These are phyloP conservation scores for Solanum hybrid DNA, from an alignment of 305 asterid genomes.

Conservation along the genomic window DNA sequence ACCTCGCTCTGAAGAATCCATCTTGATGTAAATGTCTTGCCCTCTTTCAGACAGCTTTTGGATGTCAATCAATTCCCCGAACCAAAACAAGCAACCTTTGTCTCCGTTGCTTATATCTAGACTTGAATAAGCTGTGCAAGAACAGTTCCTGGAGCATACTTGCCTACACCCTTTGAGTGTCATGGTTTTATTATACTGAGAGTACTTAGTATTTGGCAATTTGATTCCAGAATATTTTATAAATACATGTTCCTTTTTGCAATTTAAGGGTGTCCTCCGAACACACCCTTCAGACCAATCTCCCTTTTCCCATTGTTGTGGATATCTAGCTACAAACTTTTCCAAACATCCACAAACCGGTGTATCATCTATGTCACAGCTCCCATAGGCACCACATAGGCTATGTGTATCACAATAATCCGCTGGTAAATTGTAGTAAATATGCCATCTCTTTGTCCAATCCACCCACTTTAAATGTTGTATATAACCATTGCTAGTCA, in stretches of 20 bases:
- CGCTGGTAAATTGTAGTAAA: not conserved
- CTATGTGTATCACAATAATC: not conserved
- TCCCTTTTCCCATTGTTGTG: not conserved
- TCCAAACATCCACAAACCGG: slow-evolving; percentile 1
- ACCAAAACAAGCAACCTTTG: slow-evolving; percentile 9
- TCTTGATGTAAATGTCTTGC: slow-evolving; percentile 7
- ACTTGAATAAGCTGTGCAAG: slow-evolving; percentile 10
- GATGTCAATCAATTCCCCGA: slow-evolving; percentile 14
- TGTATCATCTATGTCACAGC: not conserved
- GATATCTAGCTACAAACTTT: not conserved
- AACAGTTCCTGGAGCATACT: slow-evolving; percentile 9
- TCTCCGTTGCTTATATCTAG: not conserved
- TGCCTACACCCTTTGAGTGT: not conserved
- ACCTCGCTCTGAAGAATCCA: slow-evolving; percentile 10
- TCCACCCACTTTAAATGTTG: not conserved
- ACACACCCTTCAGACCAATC: slow-evolving; percentile 2
- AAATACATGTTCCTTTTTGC: not conserved
- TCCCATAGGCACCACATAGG: slow-evolving; percentile 5
- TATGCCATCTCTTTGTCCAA: not conserved
- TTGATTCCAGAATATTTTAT: not conserved
- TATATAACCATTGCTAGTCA: not conserved
- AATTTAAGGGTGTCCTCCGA: not conserved
- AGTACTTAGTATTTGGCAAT: not conserved
- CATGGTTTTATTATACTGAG: not conserved
- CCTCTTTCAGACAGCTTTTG: not conserved